A percentile compares a stretch with the other conserved stretches of the same genome.
Conservation (phyloP, 257 asterid species). For the Gentiana straminea region DNA sequence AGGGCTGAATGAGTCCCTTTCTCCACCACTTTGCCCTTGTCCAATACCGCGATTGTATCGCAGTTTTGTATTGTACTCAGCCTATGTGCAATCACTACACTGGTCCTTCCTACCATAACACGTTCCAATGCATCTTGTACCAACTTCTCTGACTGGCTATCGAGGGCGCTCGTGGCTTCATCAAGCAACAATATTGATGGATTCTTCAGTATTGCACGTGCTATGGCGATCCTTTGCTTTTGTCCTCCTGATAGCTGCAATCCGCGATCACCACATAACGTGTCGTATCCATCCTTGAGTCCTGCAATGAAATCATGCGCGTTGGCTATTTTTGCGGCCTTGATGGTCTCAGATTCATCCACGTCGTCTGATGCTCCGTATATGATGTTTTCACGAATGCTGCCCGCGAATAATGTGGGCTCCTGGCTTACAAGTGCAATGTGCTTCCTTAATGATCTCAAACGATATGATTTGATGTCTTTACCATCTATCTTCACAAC, state of each 20-base stretch:
- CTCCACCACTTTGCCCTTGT: conserved; percentile 63
- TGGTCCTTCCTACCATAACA: conserved; percentile 77
- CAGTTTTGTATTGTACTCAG: conserved; percentile 69
- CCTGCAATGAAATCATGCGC: conserved; percentile 73
- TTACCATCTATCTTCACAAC: conserved; percentile 58
- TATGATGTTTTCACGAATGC: conserved; percentile 44
- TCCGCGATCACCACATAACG: conserved; percentile 85
- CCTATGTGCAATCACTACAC: conserved; percentile 84
- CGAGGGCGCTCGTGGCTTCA: conserved; percentile 89
- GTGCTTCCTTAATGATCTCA: conserved; percentile 53
- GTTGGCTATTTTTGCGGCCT: conserved; percentile 72
- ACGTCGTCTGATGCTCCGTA: conserved; percentile 49
- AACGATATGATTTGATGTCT: conserved; percentile 50
- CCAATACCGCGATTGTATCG: conserved; percentile 60
- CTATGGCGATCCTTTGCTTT: conserved; percentile 79
- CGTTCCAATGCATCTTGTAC: conserved; percentile 83
- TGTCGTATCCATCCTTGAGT: conserved; percentile 55
- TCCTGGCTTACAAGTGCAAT: conserved; percentile 84
- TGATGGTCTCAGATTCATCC: conserved; percentile 46
- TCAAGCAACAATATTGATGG: conserved; percentile 57
- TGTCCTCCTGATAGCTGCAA: conserved; percentile 85
- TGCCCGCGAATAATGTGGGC: conserved; percentile 67
- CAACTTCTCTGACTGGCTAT: conserved; percentile 67
- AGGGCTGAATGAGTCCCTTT: conserved; percentile 66
- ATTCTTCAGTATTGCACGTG: conserved; percentile 63